These are phyloP conservation scores for Hemileia vastatrix DNA, from an alignment of 1,284 basidiomycete genomes.

Conservation along the genomic window DNA sequence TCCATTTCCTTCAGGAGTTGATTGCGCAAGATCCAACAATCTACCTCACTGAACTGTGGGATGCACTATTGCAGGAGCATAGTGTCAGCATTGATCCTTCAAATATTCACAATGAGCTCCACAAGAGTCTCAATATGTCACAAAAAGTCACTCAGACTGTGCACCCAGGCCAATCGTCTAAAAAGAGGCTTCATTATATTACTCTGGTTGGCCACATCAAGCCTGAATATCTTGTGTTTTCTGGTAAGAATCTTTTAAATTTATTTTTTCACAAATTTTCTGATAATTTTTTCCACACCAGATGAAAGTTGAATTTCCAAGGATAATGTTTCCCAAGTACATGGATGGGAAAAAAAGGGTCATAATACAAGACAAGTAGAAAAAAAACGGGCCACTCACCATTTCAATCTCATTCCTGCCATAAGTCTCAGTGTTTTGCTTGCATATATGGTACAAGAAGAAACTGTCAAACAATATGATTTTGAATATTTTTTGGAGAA, in stretches of 20 bases:
- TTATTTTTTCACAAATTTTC: background rate
- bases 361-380: background rate
- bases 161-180: background rate
- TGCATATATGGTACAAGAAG: background rate
- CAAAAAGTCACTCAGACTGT: background rate
- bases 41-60: too few relatives aligned
- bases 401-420: background rate
- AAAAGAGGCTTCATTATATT: too few relatives aligned
- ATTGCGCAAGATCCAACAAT: too few relatives aligned
- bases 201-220: background rate
- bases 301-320: background rate
- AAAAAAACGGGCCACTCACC: background rate
- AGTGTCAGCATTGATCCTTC: background rate
- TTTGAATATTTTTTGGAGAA: slow-evolving; percentile 1
- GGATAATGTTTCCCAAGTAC: background rate
- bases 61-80: too few relatives aligned
- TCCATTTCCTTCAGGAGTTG: too few relatives aligned
- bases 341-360: background rate
- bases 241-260: background rate
- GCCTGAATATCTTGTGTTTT: background rate
- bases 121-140: background rate
- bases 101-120: background rate
- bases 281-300: background rate
- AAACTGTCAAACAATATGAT: background rate
- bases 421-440: background rate